phyloP scores from a whole-genome alignment of 345 rosid genomes.

The Acer yangbiense region DNA sequence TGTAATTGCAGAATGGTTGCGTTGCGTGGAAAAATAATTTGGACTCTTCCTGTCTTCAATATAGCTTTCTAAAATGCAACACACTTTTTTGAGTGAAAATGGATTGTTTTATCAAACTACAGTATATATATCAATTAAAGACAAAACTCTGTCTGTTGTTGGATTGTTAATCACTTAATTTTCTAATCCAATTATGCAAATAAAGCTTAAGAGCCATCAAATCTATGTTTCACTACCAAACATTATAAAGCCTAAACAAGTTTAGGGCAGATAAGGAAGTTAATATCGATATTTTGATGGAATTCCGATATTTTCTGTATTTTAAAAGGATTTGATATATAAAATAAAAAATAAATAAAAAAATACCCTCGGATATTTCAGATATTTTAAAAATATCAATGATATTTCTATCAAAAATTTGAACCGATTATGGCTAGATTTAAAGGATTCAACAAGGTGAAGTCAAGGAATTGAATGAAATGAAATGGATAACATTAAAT shows the following conservation, averaged over 20 bases:
- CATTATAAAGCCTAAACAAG: too few species aligned
- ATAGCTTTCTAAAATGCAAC: background rate
- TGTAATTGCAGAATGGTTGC: background rate
- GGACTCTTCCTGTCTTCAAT: conserved; percentile 6
- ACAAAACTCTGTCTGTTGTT: background rate
- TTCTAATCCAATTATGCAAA: background rate
- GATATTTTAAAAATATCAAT: too few species aligned
- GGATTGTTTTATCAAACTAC: background rate
- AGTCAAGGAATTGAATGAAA: background rate
- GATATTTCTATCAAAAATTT: too few species aligned
- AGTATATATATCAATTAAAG: background rate
- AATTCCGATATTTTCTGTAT: too few species aligned
- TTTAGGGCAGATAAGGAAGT: too few species aligned
- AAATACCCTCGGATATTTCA: too few species aligned
- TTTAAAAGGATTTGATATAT: too few species aligned
- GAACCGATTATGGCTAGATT: too few species aligned
- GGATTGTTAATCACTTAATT: background rate
- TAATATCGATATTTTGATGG: too few species aligned
- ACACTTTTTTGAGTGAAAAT: background rate
- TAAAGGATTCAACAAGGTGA: background rate
- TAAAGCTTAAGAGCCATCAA: background rate
- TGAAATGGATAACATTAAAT: background rate
- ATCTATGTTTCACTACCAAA: too few species aligned
- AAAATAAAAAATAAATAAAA: too few species aligned
- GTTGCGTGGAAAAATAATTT: conserved; percentile 3